Percentiles rank a stretch among this genome's conserved stretches.
phyloP scores from a whole-genome alignment of 2,329 filamentous ascomycete genomes.

The Xenosphaeropsis pyriputrescens region DNA sequence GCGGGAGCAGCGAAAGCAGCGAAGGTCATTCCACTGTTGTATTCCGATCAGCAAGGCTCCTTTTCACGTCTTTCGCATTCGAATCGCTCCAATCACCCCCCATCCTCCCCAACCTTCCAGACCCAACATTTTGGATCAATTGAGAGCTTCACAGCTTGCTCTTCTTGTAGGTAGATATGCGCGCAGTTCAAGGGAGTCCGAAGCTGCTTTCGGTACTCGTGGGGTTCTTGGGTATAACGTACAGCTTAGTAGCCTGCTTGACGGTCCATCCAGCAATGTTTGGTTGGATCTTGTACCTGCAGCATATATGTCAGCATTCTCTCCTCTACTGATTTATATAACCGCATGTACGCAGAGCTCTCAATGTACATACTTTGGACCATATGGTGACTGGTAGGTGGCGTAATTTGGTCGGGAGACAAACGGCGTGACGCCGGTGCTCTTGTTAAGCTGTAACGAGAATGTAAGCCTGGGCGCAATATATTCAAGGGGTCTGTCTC shows the following conservation, averaged over 20 bases:
- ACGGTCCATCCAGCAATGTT: constrained; percentile 37
- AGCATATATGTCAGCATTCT: background rate
- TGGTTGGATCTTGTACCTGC: constrained; percentile 43
- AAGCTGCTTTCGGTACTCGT: background rate
- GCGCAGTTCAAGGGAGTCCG: background rate
- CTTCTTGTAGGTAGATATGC: no score
- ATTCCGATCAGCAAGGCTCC: background rate
- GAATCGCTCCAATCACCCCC: constrained; percentile 1
- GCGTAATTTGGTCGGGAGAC: background rate
- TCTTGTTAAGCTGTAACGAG: background rate
- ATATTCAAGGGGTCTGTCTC: background rate
- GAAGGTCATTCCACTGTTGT: constrained; percentile 31
- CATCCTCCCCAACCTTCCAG: background rate
- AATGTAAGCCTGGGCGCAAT: background rate
- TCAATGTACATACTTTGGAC: constrained; percentile 44
- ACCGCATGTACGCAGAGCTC: background rate
- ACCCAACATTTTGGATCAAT: background rate
- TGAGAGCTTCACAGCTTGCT: no score
- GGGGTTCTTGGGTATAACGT: constrained; percentile 9
- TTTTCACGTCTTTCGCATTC: background rate
- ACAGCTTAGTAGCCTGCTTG: constrained; percentile 33
- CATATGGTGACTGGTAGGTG: constrained; percentile 46
- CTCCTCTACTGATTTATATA: background rate
- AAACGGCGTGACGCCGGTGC: background rate
- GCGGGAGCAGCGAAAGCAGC: constrained; percentile 42